A percentile compares a stretch with the other conserved stretches of the same genome.
phyloP scores from a whole-genome alignment of 805 yeast genomes.

The Schwanniomyces polymorphus region DNA sequence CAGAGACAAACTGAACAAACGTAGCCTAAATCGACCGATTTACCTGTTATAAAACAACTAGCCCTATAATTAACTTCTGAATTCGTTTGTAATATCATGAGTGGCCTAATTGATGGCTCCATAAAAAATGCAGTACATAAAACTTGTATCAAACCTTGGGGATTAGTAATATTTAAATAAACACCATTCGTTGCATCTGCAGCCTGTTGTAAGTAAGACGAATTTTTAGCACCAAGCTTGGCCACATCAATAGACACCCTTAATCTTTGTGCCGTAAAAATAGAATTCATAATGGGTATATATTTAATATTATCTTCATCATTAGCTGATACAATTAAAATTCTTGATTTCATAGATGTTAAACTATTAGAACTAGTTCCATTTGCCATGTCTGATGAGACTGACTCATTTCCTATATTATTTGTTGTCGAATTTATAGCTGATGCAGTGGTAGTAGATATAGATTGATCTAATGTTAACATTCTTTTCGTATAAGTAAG shows the following conservation, averaged over 20 bases:
- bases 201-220: conserved; percentile 92
- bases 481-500: conserved; percentile 75
- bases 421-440: conserved; percentile 42
- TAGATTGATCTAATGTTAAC: conserved; percentile 49
- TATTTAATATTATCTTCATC: conserved; percentile 80
- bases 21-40: conserved; percentile 87
- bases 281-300: conserved; percentile 91
- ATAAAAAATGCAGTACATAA: conserved; percentile 78
- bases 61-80: conserved; percentile 91
- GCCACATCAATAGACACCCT: conserved; percentile 89
- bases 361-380: conserved; percentile 13
- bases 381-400: conserved; percentile 8
- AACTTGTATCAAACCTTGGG: conserved; percentile 80
- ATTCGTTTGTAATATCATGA: conserved; percentile 77
- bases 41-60: conserved; percentile 88
- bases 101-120: conserved; percentile 79
- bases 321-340: conserved; percentile 63
- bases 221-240: conserved; percentile 60
- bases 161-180: conserved; percentile 66
- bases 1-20: conserved; percentile 96
- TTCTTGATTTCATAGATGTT: conserved; percentile 36
- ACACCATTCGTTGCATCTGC: conserved; percentile 93
- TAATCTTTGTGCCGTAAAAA: conserved; percentile 94
- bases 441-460: conserved; percentile 43
- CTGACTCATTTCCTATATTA: conserved; percentile 9